Conservation (phyloP, 768 basidiomycete genomes). For the Lentinula boryana region DNA sequence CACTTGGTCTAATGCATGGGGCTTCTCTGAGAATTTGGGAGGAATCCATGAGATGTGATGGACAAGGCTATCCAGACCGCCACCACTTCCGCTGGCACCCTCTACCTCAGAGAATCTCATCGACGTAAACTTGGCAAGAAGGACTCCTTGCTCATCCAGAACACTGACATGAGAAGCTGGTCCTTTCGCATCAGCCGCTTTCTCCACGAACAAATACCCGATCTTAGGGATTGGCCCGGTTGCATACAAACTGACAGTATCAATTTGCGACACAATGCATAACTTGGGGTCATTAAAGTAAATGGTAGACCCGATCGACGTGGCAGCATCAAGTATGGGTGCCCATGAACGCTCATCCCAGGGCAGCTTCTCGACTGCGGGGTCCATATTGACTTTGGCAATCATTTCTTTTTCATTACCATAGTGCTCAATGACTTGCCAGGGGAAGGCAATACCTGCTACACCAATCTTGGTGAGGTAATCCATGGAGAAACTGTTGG, state of each 20-base stretch:
- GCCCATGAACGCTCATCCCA: background rate
- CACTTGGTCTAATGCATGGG: background rate
- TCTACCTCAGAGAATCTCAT: background rate
- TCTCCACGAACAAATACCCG: background rate
- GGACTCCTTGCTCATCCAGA: background rate
- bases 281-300: background rate
- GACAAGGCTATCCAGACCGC: background rate
- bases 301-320: constrained; percentile 1
- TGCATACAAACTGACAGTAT: background rate
- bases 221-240: background rate
- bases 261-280: background rate
- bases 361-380: background rate
- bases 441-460: background rate
- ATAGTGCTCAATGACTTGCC: background rate
- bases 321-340: background rate
- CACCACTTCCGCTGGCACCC: background rate
- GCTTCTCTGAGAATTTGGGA: background rate
- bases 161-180: background rate
- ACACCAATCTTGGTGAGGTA: background rate
- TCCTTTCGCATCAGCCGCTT: background rate
- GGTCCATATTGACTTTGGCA: background rate
- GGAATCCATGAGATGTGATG: constrained; percentile 1
- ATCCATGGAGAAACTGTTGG: background rate
- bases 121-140: background rate
- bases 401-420: constrained; percentile 2